A percentile compares a stretch with the other conserved stretches of the same genome.
These are phyloP conservation scores for Scutellaria barbata DNA, from an alignment of 257 asterid genomes.

Conservation along the genomic window DNA sequence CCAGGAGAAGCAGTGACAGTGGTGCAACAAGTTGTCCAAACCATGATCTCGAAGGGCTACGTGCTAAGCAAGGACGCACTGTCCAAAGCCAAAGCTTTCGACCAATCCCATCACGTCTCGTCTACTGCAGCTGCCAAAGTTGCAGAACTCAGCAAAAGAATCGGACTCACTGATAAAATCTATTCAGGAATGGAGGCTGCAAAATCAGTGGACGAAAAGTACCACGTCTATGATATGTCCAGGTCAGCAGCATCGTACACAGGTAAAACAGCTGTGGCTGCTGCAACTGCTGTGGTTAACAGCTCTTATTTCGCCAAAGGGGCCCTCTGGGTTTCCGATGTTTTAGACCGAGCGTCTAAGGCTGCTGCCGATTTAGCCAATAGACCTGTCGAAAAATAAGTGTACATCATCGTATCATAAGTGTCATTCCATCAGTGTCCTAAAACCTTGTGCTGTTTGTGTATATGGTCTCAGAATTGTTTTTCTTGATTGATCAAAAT, in stretches of 20 bases:
- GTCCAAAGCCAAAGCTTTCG: constrained; percentile 66
- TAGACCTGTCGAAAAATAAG: constrained; percentile 34
- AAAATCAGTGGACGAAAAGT: constrained; percentile 54
- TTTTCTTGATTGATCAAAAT: too few species aligned
- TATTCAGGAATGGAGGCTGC: constrained; percentile 46
- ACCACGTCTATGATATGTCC: constrained; percentile 49
- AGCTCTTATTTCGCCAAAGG: constrained; percentile 63
- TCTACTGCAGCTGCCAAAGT: constrained; percentile 59
- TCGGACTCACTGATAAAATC: constrained; percentile 61
- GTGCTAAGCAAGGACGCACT: constrained; percentile 61
- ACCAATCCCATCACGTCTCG: constrained; percentile 56
- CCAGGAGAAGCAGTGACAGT: constrained; percentile 64
- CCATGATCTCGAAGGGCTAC: constrained; percentile 61
- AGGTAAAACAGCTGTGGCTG: constrained; percentile 53
- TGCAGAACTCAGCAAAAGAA: constrained; percentile 53
- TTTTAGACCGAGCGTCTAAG: constrained; percentile 55
- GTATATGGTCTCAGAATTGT: too few species aligned
- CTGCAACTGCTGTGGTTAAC: constrained; percentile 56
- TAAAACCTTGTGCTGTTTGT: not conserved
- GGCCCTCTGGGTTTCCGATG: constrained; percentile 62
- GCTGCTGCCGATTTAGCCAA: constrained; percentile 59
- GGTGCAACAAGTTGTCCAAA: constrained; percentile 54
- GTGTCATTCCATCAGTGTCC: not conserved
- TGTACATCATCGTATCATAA: not conserved
- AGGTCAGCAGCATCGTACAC: constrained; percentile 50